phyloP scores from a whole-genome alignment of 164 flowering plant genomes.

The Aristolochia californica region DNA sequence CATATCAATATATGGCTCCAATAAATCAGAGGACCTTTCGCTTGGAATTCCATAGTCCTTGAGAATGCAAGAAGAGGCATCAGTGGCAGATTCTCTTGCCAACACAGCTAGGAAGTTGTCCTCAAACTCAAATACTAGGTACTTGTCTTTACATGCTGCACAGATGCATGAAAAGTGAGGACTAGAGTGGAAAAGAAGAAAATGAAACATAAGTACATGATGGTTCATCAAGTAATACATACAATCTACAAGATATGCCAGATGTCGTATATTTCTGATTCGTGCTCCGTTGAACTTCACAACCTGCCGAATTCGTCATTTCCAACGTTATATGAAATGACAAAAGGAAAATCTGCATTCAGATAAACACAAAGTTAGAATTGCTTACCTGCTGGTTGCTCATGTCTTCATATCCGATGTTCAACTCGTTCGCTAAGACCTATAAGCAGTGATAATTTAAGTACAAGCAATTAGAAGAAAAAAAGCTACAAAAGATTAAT shows the following conservation, averaged over 20 bases:
- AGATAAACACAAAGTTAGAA: neutral
- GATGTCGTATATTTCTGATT: slow-evolving; percentile 75
- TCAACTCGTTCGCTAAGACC: slow-evolving; percentile 91
- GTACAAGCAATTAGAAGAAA: neutral
- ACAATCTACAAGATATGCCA: slow-evolving; percentile 87
- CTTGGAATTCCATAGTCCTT: slow-evolving; percentile 82
- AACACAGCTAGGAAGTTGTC: slow-evolving; percentile 74
- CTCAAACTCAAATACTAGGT: slow-evolving; percentile 83
- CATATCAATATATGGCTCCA: slow-evolving; percentile 55
- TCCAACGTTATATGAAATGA: neutral
- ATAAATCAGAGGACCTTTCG: slow-evolving; percentile 68
- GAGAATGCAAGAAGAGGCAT: slow-evolving; percentile 55
- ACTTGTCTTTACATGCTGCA: slow-evolving; percentile 69
- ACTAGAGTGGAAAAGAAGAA: neutral
- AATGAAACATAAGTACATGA: neutral
- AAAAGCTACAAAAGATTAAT: neutral
- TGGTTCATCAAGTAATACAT: slow-evolving; percentile 19
- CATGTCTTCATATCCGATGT: slow-evolving; percentile 92
- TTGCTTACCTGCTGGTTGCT: slow-evolving; percentile 76
- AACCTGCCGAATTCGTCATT: slow-evolving; percentile 38
- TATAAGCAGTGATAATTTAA: slow-evolving; percentile 10
- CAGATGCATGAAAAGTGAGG: slow-evolving; percentile 4
- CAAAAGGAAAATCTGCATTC: neutral
- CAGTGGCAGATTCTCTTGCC: slow-evolving; percentile 62
- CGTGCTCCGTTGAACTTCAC: slow-evolving; percentile 76